Percentiles rank a stretch among this genome's conserved stretches.
Evolutionary conservation across 208 protist species (phyloP).

Genomic region (Jaenimonas drosophilae): DNA sequence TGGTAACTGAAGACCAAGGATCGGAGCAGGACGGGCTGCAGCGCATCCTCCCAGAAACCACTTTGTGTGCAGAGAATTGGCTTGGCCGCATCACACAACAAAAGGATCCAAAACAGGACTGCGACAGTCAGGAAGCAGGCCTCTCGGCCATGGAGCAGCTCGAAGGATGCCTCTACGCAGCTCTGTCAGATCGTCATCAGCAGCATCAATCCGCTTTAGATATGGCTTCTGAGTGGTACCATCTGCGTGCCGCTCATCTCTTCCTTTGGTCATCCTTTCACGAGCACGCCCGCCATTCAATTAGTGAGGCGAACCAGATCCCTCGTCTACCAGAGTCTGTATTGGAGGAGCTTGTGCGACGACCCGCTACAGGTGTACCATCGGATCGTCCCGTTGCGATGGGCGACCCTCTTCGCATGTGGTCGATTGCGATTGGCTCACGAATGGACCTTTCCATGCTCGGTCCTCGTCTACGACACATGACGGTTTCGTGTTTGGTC

Average conservation of each 20-base stretch:
- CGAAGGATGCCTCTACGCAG: conserved; percentile 1
- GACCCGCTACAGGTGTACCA: conserved; percentile 7
- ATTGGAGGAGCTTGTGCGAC: conserved; percentile 21
- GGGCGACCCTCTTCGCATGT: conserved; percentile 22
- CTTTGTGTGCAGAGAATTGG: neutral
- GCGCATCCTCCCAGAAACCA: neutral
- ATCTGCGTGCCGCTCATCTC: conserved; percentile 51
- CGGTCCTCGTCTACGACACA: conserved; percentile 28
- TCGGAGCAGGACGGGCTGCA: too few species aligned
- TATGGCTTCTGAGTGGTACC: conserved; percentile 24
- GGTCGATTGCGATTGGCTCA: conserved; percentile 23
- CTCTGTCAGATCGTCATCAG: neutral
- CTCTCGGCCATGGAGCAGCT: conserved; percentile 4
- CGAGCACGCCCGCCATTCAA: too few species aligned
- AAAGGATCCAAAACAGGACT: neutral
- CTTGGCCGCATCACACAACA: neutral
- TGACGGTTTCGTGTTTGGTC: conserved; percentile 47
- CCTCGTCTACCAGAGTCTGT: too few species aligned
- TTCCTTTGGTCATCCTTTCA: conserved; percentile 36
- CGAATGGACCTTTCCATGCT: conserved; percentile 29
- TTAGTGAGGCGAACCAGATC: too few species aligned
- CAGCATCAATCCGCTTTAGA: conserved; percentile 10
- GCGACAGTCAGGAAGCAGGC: neutral
- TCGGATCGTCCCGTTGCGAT: conserved; percentile 10
- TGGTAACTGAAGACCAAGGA: too few species aligned